A percentile compares a stretch with the other conserved stretches of the same genome.
Conservation (phyloP, 768 basidiomycete genomes). For the Boletus rubroflammeus region DNA sequence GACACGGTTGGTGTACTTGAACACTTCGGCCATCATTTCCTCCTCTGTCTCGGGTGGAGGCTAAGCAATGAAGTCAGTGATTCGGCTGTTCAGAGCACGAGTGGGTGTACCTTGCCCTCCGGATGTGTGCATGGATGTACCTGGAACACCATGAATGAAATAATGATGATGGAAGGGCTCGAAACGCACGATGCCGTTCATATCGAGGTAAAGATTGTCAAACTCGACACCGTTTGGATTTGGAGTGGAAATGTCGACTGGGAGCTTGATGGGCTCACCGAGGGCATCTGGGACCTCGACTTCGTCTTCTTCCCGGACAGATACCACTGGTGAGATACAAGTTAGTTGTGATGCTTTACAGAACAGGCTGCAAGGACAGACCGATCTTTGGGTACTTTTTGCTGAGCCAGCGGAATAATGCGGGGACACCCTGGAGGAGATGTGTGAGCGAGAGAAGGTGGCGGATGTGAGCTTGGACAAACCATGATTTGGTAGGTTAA, state of each 20-base stretch:
- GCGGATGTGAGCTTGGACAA: neutral
- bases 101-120: constrained; percentile 72
- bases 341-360: neutral
- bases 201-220: constrained; percentile 96
- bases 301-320: constrained; percentile 85
- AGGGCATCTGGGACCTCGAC: constrained; percentile 61
- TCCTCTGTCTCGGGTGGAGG: constrained; percentile 97
- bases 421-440: constrained; percentile 81
- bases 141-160: constrained; percentile 33
- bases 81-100: neutral
- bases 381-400: constrained; percentile 99
- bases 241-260: constrained; percentile 70
- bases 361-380: constrained; percentile 33
- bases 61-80: constrained; percentile 35
- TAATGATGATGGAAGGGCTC: neutral
- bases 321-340: constrained; percentile 45
- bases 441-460: neutral
- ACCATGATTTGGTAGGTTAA: constrained; percentile 19
- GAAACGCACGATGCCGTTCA: constrained; percentile 91
- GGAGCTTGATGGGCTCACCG: constrained; percentile 65
- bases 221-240: constrained; percentile 98
- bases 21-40: constrained; percentile 98
- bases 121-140: constrained; percentile 99
- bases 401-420: constrained; percentile 96
- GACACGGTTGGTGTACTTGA: constrained; percentile 94